Conservation (phyloP, 108 stramenopile species). For the Skeletonema costatum region DNA sequence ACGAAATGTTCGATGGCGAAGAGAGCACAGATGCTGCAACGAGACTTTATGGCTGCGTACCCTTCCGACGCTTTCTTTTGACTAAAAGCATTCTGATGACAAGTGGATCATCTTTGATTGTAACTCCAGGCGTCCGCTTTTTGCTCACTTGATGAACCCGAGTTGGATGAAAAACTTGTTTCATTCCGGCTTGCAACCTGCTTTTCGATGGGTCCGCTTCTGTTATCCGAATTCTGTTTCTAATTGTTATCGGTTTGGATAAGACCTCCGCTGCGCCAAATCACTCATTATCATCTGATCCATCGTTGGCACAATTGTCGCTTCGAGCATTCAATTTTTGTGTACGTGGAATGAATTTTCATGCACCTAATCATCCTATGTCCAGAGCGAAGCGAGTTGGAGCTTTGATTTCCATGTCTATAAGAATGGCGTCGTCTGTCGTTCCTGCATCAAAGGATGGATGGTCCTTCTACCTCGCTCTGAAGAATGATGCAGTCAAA, state of each 20-base stretch:
- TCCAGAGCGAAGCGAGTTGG: conserved; percentile 30
- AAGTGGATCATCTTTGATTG: conserved; percentile 9
- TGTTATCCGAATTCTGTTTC: conserved; percentile 41
- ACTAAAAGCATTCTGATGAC: conserved; percentile 30
- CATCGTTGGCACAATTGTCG: conserved; percentile 36
- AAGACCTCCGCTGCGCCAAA: conserved; percentile 29
- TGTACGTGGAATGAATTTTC: conserved; percentile 27
- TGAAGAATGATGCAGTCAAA: conserved; percentile 4
- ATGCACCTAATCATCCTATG: conserved; percentile 13
- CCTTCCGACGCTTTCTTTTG: conserved; percentile 38
- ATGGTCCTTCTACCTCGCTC: conserved; percentile 12
- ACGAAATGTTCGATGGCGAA: not conserved
- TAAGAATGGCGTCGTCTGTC: conserved; percentile 5
- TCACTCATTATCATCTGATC: conserved; percentile 2
- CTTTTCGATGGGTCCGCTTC: conserved; percentile 28
- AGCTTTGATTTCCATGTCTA: conserved; percentile 16
- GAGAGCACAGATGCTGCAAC: conserved; percentile 1
- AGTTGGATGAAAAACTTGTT: conserved; percentile 3
- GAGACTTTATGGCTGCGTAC: conserved; percentile 17
- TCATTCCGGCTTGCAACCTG: conserved; percentile 23
- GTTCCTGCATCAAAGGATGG: conserved; percentile 37
- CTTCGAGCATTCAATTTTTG: conserved; percentile 34
- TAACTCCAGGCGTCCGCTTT: conserved; percentile 29
- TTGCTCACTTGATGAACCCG: conserved; percentile 7
- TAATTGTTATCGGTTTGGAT: conserved; percentile 32